A percentile compares a stretch with the other conserved stretches of the same genome.
Conservation (phyloP, 768 basidiomycete species). For the Pleurotus giganteus region DNA sequence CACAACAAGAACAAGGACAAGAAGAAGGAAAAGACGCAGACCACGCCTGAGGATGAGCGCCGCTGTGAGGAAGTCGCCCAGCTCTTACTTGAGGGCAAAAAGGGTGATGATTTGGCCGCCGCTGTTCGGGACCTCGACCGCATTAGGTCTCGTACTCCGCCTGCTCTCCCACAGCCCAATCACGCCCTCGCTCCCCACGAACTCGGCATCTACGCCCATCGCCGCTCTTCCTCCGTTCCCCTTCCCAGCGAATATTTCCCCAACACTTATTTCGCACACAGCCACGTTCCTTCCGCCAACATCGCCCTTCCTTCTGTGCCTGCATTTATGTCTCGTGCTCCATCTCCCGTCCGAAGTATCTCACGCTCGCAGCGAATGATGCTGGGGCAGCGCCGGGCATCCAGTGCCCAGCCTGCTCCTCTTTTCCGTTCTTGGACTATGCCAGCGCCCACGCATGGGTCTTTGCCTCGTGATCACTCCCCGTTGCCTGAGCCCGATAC, state of each 20-base stretch:
- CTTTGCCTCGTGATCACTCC: slow-evolving; percentile 41
- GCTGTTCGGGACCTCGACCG: slow-evolving; percentile 56
- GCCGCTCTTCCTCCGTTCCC: slow-evolving; percentile 64
- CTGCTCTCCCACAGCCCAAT: slow-evolving; percentile 13
- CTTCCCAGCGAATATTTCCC: slow-evolving; percentile 41
- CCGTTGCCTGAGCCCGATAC: slow-evolving; percentile 50
- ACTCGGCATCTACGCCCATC: slow-evolving; percentile 32
- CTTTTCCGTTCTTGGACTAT: slow-evolving; percentile 35
- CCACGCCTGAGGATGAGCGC: slow-evolving; percentile 54
- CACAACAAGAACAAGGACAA: slow-evolving; percentile 49
- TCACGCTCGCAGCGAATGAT: slow-evolving; percentile 39
- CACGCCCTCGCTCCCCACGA: slow-evolving; percentile 16
- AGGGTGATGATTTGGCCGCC: slow-evolving; percentile 63
- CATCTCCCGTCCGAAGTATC: slow-evolving; percentile 43
- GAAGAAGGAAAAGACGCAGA: slow-evolving; percentile 33
- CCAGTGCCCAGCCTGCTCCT: slow-evolving; percentile 41
- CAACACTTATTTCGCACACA: slow-evolving; percentile 15
- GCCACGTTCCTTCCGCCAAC: slow-evolving; percentile 24
- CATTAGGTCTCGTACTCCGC: slow-evolving; percentile 18
- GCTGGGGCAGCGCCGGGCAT: slow-evolving; percentile 47
- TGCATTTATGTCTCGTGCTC: slow-evolving; percentile 33
- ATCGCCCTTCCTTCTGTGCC: slow-evolving; percentile 45
- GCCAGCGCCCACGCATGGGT: slow-evolving; percentile 16
- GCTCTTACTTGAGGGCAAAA: slow-evolving; percentile 65
- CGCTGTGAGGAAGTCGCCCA: slow-evolving; percentile 69